Percentiles rank a stretch among this genome's conserved stretches.
phyloP scores from a whole-genome alignment of 306 rosid species.

The barrel medic (Medicago truncatula) region DNA sequence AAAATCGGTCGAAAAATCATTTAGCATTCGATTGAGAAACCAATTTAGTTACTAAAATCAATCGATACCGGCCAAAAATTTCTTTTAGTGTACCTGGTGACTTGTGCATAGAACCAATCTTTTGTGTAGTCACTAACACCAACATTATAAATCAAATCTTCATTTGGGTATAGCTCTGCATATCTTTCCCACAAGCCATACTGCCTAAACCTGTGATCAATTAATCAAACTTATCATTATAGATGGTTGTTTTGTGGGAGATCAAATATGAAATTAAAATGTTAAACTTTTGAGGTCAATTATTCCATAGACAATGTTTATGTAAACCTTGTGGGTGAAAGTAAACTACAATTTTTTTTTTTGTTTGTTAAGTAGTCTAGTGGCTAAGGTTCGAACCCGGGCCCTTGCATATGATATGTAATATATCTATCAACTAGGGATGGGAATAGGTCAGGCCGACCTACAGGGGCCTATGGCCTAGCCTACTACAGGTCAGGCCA shows the following conservation, averaged over 20 bases:
- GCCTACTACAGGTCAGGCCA: too few species aligned
- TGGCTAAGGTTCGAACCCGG: too few species aligned
- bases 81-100: constrained; percentile 60
- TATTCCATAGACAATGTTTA: neutral
- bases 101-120: constrained; percentile 94
- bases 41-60: neutral
- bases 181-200: constrained; percentile 93
- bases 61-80: too few species aligned
- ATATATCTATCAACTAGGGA: too few species aligned
- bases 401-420: too few species aligned
- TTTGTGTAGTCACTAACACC: constrained; percentile 63
- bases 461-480: too few species aligned
- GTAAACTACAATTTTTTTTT: too few species aligned
- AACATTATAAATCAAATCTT: constrained; percentile 64
- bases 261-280: neutral
- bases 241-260: neutral
- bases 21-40: too few species aligned
- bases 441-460: too few species aligned
- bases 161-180: constrained; percentile 69
- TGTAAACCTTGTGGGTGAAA: neutral
- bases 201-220: constrained; percentile 65
- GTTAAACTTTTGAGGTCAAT: neutral
- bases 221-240: neutral
- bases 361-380: too few species aligned
- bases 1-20: too few species aligned